A percentile compares a stretch with the other conserved stretches of the same genome.
These are phyloP conservation scores for Penicillium manginii DNA, from an alignment of 495 filamentous ascomycete species.

Conservation along the genomic window DNA sequence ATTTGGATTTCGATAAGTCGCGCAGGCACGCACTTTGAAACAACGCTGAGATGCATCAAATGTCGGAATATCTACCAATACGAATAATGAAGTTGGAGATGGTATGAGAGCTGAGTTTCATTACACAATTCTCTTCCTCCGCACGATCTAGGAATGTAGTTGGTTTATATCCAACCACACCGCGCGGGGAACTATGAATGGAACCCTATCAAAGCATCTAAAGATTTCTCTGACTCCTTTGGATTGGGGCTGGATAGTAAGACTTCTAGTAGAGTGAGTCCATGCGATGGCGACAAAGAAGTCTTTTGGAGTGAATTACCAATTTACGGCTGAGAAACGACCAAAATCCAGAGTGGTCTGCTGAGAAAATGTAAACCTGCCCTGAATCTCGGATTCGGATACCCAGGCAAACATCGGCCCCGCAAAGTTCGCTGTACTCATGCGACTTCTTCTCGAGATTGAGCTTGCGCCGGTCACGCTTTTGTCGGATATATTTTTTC, in stretches of 20 bases:
- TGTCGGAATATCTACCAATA: background rate
- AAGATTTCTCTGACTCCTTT: background rate
- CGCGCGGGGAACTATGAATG: background rate
- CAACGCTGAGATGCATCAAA: background rate
- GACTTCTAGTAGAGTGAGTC: slow-evolving; percentile 2
- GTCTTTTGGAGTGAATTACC: background rate
- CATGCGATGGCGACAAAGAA: background rate
- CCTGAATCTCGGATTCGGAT: background rate
- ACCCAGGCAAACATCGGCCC: background rate
- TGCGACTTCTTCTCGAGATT: background rate
- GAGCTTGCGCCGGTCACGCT: background rate
- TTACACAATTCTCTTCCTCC: background rate
- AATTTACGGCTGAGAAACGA: slow-evolving; percentile 1
- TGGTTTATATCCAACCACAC: background rate
- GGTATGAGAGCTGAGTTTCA: background rate
- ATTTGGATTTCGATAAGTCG: too few species aligned
- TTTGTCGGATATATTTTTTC: background rate
- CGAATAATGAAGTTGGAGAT: background rate
- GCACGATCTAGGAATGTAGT: background rate
- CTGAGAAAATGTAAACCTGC: background rate
- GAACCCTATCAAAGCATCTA: background rate
- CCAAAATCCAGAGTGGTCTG: background rate
- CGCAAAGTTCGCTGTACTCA: background rate
- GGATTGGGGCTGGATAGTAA: background rate
- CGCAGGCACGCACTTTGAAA: background rate